Conservation (phyloP, 2,329 filamentous ascomycete species). For the Reticulascus tulasneorum region DNA sequence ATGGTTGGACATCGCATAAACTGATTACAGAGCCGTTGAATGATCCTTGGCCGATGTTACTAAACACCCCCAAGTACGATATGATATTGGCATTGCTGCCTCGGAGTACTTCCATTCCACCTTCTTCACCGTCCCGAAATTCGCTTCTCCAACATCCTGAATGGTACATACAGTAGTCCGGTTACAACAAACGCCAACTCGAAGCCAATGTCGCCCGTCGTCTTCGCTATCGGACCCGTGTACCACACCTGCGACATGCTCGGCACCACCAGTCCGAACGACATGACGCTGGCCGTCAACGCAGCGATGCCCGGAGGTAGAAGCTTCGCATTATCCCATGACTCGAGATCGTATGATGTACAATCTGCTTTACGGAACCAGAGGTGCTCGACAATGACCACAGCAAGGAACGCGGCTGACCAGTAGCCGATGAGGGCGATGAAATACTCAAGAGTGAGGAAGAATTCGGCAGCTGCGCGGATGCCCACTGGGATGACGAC, state of each 20-base stretch:
- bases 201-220: conserved; percentile 60
- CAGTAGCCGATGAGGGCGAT: conserved; percentile 42
- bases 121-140: not conserved
- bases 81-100: too few relatives aligned
- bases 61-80: too few relatives aligned
- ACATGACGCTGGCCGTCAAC: conserved; percentile 36
- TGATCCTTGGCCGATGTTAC: too few relatives aligned
- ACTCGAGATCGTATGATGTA: conserved; percentile 34
- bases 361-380: conserved; percentile 37
- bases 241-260: conserved; percentile 59
- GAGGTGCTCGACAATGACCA: conserved; percentile 37
- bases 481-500: conserved; percentile 38
- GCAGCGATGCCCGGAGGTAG: conserved; percentile 44
- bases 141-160: conserved; percentile 39
- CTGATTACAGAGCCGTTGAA: too few relatives aligned
- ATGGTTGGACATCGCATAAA: too few relatives aligned
- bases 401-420: conserved; percentile 36
- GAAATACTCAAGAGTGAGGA: conserved; percentile 39
- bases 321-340: too few relatives aligned
- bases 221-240: conserved; percentile 53
- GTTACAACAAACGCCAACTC: conserved; percentile 55
- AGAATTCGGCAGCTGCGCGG: conserved; percentile 33
- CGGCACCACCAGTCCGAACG: conserved; percentile 48
- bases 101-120: too few relatives aligned
- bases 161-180: conserved; percentile 39